A percentile compares a stretch with the other conserved stretches of the same genome.
Evolutionary conservation across 1,284 basidiomycete species (phyloP).

Genomic region (Cryptococcus wingfieldii): DNA sequence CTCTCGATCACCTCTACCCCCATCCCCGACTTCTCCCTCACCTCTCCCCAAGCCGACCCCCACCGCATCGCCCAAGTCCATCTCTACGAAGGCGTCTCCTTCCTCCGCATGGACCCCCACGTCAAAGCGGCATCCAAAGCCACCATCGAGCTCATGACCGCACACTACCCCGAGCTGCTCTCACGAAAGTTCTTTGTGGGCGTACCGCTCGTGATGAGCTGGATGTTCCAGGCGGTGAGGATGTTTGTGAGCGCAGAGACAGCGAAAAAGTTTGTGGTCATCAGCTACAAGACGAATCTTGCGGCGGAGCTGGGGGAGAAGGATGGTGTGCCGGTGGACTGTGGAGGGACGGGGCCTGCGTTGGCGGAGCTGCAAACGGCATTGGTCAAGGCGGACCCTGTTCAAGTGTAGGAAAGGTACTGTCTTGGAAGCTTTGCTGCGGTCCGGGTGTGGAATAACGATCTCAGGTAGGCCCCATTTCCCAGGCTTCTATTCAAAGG

Average conservation of each 20-base stretch:
- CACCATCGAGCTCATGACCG: constrained; percentile 22
- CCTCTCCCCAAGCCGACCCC: constrained; percentile 12
- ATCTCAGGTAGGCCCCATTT: too few relatives aligned
- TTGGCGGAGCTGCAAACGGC: constrained; percentile 13
- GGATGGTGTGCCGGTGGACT: constrained; percentile 16
- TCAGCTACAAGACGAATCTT: constrained; percentile 16
- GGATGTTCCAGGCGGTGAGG: constrained; percentile 23
- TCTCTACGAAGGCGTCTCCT: constrained; percentile 25
- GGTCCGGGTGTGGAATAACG: too few relatives aligned
- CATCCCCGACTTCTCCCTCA: constrained; percentile 17
- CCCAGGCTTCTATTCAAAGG: too few relatives aligned
- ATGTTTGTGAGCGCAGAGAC: constrained; percentile 25
- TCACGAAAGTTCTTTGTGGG: constrained; percentile 28
- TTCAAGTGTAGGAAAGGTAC: too few relatives aligned
- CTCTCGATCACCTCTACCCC: constrained; percentile 16
- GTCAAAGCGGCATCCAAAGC: constrained; percentile 26
- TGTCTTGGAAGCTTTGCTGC: too few relatives aligned
- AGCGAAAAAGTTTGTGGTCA: constrained; percentile 23
- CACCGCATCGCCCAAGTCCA: constrained; percentile 28
- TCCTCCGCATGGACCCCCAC: constrained; percentile 24
- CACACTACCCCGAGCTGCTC: constrained; percentile 30
- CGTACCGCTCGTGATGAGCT: constrained; percentile 27
- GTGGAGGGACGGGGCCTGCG: constrained; percentile 17
- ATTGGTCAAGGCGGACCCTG: too few relatives aligned
- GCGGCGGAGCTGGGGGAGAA: constrained; percentile 15